Conservation (phyloP, 371 early-diverging fungal genomes). For the Amoeboaphelidium protococcarum region DNA sequence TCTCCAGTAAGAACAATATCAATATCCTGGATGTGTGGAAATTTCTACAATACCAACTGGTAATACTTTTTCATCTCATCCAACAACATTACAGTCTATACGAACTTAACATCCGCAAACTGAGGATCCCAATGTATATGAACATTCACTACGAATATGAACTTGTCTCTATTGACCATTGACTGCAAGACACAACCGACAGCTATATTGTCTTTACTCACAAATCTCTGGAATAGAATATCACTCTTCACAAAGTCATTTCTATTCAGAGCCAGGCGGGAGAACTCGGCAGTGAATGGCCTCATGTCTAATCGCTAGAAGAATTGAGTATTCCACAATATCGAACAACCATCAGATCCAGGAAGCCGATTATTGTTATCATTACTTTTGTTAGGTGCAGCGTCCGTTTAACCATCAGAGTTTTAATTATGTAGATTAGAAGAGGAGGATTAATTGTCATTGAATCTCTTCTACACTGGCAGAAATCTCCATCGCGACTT, state of each 20-base stretch:
- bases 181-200: constrained; percentile 59
- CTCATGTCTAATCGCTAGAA: neutral
- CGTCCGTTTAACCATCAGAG: too few species aligned
- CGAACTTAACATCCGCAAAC: constrained; percentile 88
- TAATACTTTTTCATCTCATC: constrained; percentile 47
- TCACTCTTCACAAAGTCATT: constrained; percentile 65
- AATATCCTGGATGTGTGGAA: constrained; percentile 13
- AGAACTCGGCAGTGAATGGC: constrained; percentile 43
- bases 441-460: too few species aligned
- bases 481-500: constrained; percentile 80
- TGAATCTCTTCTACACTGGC: constrained; percentile 50
- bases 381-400: too few species aligned
- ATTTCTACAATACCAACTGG: neutral
- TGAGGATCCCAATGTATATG: constrained; percentile 23
- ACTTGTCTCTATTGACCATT: constrained; percentile 34
- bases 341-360: constrained; percentile 94
- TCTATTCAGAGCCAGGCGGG: constrained; percentile 62
- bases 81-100: constrained; percentile 84
- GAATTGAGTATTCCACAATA: constrained; percentile 30
- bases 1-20: constrained; percentile 72
- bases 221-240: constrained; percentile 73
- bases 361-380: too few species aligned
- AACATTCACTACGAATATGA: constrained; percentile 64
- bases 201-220: constrained; percentile 93
- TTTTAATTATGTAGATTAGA: too few species aligned